These are phyloP conservation scores for Biscogniauxia marginata DNA, from an alignment of 2,329 filamentous ascomycete species.

Conservation along the genomic window DNA sequence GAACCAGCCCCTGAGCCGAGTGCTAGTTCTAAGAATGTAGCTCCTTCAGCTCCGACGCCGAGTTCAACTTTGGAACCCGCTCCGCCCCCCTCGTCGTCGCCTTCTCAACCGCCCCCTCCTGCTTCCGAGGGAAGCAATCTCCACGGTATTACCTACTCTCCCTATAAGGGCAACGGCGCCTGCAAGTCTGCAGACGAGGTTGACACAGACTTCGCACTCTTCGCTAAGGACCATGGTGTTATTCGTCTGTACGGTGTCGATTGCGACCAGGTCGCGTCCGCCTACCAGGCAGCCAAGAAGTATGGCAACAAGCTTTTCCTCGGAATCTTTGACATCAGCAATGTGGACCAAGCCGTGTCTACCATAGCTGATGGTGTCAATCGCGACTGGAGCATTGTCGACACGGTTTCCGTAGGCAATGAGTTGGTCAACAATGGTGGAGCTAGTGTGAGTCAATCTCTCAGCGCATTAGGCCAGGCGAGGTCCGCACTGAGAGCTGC, in stretches of 20 bases:
- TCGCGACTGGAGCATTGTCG: slow-evolving; percentile 65
- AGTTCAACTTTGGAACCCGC: slow-evolving; percentile 7
- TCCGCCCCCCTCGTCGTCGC: slow-evolving; percentile 4
- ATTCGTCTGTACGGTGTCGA: slow-evolving; percentile 80
- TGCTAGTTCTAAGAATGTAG: no score
- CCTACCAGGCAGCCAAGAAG: slow-evolving; percentile 61
- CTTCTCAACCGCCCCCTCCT: slow-evolving; percentile 14
- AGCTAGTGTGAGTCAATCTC: slow-evolving; percentile 52
- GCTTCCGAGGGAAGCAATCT: slow-evolving; percentile 16
- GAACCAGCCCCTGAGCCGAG: slow-evolving; percentile 12
- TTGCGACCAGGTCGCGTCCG: slow-evolving; percentile 68
- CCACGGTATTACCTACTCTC: slow-evolving; percentile 49
- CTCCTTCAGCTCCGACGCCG: slow-evolving; percentile 5
- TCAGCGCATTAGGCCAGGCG: slow-evolving; percentile 56
- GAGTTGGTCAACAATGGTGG: slow-evolving; percentile 70
- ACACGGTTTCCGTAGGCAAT: slow-evolving; percentile 77
- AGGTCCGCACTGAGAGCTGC: slow-evolving; percentile 55
- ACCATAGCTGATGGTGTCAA: slow-evolving; percentile 58
- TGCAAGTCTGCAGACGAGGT: slow-evolving; percentile 70
- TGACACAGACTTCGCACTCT: slow-evolving; percentile 58
- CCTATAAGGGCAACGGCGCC: slow-evolving; percentile 48
- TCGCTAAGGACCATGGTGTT: slow-evolving; percentile 54
- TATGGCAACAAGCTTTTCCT: slow-evolving; percentile 70
- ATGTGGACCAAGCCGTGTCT: slow-evolving; percentile 56
- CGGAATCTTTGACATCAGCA: slow-evolving; percentile 66